Base-by-base conservation (phyloP, 208 protist genomes). In the Willaertia magna region DNA sequence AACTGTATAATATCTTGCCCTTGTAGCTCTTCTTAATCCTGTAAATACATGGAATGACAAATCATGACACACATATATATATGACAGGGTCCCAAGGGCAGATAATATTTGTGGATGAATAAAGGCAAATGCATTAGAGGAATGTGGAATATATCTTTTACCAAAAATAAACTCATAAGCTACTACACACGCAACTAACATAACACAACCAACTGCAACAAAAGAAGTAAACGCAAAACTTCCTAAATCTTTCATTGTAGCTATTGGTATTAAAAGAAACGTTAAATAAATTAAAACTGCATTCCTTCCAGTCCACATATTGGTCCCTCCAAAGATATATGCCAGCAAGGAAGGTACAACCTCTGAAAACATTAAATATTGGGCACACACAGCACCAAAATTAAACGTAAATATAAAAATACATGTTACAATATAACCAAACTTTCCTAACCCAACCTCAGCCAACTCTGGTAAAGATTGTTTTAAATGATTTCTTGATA, bases 321-420 rank as follows among this genome's bases (percentile, higher is more conserved):
- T 30, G 4, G 2, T 12, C 26, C 12, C 4, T 18, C 39, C 76
- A 51, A 40, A 81, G n/a, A 51, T 7, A 40, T 51, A 51, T 4
- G 26, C 26, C 34, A 81, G n/a, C 4, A 81, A n/a, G 14, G 48
- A 16, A 11, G 76, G 76, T 14, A 81, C 43, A 47, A 81, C 76
- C 44, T 81, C n/a, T 40, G 22, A 40, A 81, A 81, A 81, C 76
- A 81, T 81, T 4, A 81, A 26, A 20, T 51, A 81, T 81, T 81
- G 76, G 40, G 43, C 40, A 39, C 76, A 81, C 16, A 42, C 43
- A 40, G 43, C 76, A 51, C 76, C 76, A 47, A 47, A 81, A 49
- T 81, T 81, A 34, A 81, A 81, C n/a, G n/a, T 40, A 51, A 81
- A 47, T 34, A 81, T 81, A 20, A 47, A 81, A 42, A 81, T 11